Evolutionary conservation across 495 filamentous ascomycete genomes (phyloP).

Genomic region (Halenospora varia): DNA sequence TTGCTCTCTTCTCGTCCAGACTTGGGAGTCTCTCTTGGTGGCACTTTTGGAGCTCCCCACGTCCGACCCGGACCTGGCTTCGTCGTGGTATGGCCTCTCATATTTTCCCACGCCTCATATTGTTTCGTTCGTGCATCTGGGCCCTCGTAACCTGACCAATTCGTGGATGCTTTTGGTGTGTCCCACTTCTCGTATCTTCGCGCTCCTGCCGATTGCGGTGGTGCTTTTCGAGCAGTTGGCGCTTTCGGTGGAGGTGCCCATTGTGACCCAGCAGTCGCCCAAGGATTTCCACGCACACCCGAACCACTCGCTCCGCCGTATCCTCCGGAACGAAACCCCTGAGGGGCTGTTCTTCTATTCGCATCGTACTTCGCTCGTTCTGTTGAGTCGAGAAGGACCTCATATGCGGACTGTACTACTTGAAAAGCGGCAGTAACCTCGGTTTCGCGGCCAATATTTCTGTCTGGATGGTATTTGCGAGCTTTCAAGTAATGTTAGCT

Average conservation of each 20-base stretch:
- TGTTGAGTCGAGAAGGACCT: slow-evolving; percentile 68
- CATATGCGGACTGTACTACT: slow-evolving; percentile 78
- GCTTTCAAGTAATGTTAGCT: slow-evolving; percentile 41
- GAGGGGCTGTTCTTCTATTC: slow-evolving; percentile 41
- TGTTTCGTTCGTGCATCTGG: slow-evolving; percentile 53
- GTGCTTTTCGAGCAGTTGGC: slow-evolving; percentile 26
- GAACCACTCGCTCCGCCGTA: slow-evolving; percentile 26
- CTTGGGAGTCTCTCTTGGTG: slow-evolving; percentile 31
- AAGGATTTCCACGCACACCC: slow-evolving; percentile 49
- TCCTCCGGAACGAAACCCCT: slow-evolving; percentile 31
- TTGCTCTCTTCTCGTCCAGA: slow-evolving; percentile 28
- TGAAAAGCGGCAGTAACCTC: slow-evolving; percentile 80
- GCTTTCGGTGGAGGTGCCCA: slow-evolving; percentile 45
- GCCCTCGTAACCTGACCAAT: slow-evolving; percentile 43
- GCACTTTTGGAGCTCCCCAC: slow-evolving; percentile 11
- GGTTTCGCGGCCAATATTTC: slow-evolving; percentile 76
- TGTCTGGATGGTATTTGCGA: slow-evolving; percentile 82
- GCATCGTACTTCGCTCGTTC: slow-evolving; percentile 73
- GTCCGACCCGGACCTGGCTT: background rate
- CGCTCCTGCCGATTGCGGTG: slow-evolving; percentile 48
- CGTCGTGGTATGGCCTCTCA: slow-evolving; percentile 38
- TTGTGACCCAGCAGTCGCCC: slow-evolving; percentile 38
- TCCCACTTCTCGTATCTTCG: slow-evolving; percentile 51
- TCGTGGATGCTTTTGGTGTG: slow-evolving; percentile 25
- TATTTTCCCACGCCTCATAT: slow-evolving; percentile 66